Evolutionary conservation across 345 rosid genomes (phyloP).

Genomic region (Salix purpurea): DNA sequence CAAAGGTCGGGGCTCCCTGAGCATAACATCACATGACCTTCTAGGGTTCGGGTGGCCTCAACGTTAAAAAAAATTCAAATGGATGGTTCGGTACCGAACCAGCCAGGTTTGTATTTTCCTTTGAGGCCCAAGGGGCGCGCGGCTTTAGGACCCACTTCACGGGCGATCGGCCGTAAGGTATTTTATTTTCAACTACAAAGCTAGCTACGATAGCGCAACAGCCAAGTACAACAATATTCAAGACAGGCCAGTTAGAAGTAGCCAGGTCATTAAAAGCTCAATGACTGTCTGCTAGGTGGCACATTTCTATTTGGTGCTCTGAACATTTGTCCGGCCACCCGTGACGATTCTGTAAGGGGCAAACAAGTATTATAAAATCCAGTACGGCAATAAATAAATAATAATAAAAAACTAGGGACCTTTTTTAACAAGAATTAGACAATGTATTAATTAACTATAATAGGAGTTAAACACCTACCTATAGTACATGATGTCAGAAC

Average conservation of each 20-base stretch:
- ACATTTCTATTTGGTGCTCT: background rate
- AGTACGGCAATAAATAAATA: too few species aligned
- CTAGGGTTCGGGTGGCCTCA: constrained; percentile 17
- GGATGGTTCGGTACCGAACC: constrained; percentile 33
- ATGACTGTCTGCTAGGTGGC: background rate
- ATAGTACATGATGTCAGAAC: too few species aligned
- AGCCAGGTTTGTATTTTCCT: constrained; percentile 22
- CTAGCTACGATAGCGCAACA: background rate
- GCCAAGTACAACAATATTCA: too few species aligned
- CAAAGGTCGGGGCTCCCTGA: too few species aligned
- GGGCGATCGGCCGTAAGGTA: constrained; percentile 23
- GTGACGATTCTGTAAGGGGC: background rate
- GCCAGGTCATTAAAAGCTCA: background rate
- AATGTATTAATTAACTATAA: too few species aligned
- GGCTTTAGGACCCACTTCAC: constrained; percentile 44
- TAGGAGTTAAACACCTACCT: too few species aligned
- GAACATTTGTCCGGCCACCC: background rate
- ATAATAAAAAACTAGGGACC: background rate
- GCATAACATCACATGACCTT: too few species aligned
- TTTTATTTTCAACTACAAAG: background rate
- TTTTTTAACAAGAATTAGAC: background rate
- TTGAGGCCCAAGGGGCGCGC: constrained; percentile 39
- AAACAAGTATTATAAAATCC: background rate
- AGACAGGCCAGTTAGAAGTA: background rate
- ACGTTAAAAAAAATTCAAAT: constrained; percentile 54